These are phyloP conservation scores for Entomortierella lignicola DNA, from an alignment of 192 early-diverging fungal species.

Conservation along the genomic window DNA sequence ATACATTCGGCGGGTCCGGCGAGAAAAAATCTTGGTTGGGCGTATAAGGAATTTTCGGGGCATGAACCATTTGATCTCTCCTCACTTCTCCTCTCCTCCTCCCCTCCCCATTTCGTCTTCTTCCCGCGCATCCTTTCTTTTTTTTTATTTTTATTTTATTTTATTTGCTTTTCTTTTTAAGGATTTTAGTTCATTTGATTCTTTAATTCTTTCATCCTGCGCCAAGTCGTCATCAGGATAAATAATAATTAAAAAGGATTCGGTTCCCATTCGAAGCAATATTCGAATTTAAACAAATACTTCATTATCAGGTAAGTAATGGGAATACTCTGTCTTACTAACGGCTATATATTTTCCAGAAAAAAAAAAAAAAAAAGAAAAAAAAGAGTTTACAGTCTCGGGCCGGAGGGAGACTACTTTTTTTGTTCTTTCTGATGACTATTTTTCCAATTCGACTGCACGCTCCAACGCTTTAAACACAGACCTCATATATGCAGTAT, in stretches of 20 bases:
- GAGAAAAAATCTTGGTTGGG: not conserved
- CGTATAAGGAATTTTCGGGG: not conserved
- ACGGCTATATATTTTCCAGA: too few species aligned
- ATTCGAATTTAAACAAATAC: not conserved
- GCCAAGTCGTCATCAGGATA: too few species aligned
- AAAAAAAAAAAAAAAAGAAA: too few species aligned
- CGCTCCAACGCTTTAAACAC: too few species aligned
- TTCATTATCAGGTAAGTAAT: not conserved
- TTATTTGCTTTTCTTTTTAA: not conserved
- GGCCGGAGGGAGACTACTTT: too few species aligned
- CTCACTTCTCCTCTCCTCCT: not conserved
- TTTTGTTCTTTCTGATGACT: too few species aligned
- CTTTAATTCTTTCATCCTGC: too few species aligned
- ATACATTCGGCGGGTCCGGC: not conserved
- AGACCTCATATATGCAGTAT: not conserved
- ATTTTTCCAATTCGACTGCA: too few species aligned
- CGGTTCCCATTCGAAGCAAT: not conserved
- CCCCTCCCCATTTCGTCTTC: constrained; percentile 2
- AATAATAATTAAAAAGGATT: too few species aligned
- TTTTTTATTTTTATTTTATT: not conserved
- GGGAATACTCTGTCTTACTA: not conserved
- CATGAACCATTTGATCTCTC: not conserved
- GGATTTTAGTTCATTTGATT: not conserved
- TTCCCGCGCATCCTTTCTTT: not conserved
- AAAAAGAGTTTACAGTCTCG: not conserved